A percentile compares a stretch with the other conserved stretches of the same genome.
Conservation (phyloP, 371 early-diverging fungal genomes). For the Apophysomyces sp. region DNA sequence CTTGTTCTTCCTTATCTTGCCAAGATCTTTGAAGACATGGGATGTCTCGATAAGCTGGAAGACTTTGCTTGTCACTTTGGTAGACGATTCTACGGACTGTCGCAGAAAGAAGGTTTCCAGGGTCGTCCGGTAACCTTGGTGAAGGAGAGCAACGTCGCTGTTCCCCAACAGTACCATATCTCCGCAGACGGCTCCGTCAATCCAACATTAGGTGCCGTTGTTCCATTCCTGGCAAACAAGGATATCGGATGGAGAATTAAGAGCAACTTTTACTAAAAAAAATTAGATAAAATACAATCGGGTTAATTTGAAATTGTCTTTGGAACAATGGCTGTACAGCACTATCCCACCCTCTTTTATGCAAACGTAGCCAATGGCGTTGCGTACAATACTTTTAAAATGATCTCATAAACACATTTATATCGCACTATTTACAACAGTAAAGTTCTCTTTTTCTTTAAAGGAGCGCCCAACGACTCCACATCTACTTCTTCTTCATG, state of each 20-base stretch:
- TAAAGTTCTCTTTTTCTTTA: slow-evolving; percentile 44
- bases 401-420: too few relatives aligned
- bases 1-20: slow-evolving; percentile 85
- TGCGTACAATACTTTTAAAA: too few relatives aligned
- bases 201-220: slow-evolving; percentile 60
- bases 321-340: slow-evolving; percentile 3
- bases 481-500: slow-evolving; percentile 42
- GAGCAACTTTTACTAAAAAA: slow-evolving; percentile 33
- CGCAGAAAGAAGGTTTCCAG: slow-evolving; percentile 52
- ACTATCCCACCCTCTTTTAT: too few relatives aligned
- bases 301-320: too few relatives aligned
- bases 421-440: slow-evolving; percentile 16
- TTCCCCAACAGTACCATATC: slow-evolving; percentile 58
- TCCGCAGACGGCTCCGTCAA: slow-evolving; percentile 50
- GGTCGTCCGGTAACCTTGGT: slow-evolving; percentile 55
- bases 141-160: slow-evolving; percentile 44
- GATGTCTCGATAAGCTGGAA: slow-evolving; percentile 74
- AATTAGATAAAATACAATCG: too few relatives aligned
- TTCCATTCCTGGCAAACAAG: slow-evolving; percentile 86
- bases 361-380: too few relatives aligned
- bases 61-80: slow-evolving; percentile 87
- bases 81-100: slow-evolving; percentile 77
- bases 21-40: slow-evolving; percentile 85
- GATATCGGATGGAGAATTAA: slow-evolving; percentile 71
- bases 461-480: slow-evolving; percentile 36